These are phyloP conservation scores for Raffaelea albimanens DNA, from an alignment of 2,329 filamentous ascomycete species.

Conservation along the genomic window DNA sequence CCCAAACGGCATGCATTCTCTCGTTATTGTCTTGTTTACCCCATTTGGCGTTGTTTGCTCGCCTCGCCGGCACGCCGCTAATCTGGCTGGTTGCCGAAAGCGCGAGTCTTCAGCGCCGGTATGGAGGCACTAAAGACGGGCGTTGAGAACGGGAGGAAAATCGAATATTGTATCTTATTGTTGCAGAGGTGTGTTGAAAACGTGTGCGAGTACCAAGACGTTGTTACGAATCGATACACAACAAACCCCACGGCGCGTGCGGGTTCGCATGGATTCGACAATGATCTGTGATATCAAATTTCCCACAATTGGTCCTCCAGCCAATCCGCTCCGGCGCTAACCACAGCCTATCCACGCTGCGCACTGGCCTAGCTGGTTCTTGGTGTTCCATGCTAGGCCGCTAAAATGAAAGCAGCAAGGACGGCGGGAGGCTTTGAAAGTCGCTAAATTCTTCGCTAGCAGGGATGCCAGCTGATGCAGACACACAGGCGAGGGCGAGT, in stretches of 20 bases:
- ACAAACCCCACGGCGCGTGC: no score
- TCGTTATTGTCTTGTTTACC: no score
- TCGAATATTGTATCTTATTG: neutral
- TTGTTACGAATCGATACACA: neutral
- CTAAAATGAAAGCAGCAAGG: neutral
- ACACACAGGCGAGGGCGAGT: no score
- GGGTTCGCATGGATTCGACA: neutral
- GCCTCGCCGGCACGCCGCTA: no score
- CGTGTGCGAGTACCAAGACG: neutral
- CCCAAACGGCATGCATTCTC: no score
- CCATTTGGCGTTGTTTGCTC: no score
- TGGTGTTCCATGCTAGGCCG: neutral
- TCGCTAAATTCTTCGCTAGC: neutral
- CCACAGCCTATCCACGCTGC: neutral
- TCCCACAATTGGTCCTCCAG: neutral
- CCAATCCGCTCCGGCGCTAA: neutral
- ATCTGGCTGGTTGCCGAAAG: no score
- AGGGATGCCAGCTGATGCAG: neutral
- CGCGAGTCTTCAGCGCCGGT: no score
- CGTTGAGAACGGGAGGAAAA: neutral
- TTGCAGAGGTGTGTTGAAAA: neutral
- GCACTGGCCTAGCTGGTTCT: neutral
- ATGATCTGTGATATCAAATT: neutral
- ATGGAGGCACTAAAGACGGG: no score
- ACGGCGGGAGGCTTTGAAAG: neutral